These are phyloP conservation scores for Ogataea trehalophila DNA, from an alignment of 805 yeast species.

Conservation along the genomic window DNA sequence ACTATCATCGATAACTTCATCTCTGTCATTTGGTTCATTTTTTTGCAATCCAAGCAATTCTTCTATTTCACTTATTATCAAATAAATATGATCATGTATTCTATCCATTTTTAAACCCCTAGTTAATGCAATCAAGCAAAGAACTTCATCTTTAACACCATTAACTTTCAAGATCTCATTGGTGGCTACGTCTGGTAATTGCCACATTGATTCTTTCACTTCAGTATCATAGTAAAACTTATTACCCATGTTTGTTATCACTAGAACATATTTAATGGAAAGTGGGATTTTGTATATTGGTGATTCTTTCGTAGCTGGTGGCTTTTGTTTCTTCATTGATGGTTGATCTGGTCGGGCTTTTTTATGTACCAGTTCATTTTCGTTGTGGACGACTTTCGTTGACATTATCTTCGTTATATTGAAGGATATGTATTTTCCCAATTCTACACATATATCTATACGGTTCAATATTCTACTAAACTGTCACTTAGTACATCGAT, in stretches of 20 bases:
- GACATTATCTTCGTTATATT: too few species aligned
- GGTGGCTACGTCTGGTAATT: conserved; percentile 11
- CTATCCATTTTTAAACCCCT: conserved; percentile 9
- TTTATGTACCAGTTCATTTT: too few species aligned
- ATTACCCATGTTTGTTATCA: conserved; percentile 19
- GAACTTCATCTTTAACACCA: conserved; percentile 3
- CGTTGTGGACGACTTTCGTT: too few species aligned
- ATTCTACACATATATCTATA: too few species aligned
- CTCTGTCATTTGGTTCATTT: too few species aligned
- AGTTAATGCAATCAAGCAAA: conserved; percentile 13
- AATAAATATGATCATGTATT: background rate
- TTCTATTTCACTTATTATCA: too few species aligned
- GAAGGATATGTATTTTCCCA: too few species aligned
- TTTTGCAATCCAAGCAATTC: too few species aligned
- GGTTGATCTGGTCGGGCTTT: background rate
- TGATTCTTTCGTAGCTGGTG: background rate
- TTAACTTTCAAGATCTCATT: conserved; percentile 1
- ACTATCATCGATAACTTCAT: too few species aligned
- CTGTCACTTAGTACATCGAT: too few species aligned
- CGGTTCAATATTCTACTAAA: too few species aligned
- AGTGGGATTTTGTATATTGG: conserved; percentile 11
- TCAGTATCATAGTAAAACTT: conserved; percentile 19
- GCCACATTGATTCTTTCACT: conserved; percentile 20
- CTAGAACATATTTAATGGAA: conserved; percentile 17
- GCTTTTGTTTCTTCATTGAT: background rate